Conservation (phyloP, 2,329 filamentous ascomycete species). For the Diplodia intermedia region DNA sequence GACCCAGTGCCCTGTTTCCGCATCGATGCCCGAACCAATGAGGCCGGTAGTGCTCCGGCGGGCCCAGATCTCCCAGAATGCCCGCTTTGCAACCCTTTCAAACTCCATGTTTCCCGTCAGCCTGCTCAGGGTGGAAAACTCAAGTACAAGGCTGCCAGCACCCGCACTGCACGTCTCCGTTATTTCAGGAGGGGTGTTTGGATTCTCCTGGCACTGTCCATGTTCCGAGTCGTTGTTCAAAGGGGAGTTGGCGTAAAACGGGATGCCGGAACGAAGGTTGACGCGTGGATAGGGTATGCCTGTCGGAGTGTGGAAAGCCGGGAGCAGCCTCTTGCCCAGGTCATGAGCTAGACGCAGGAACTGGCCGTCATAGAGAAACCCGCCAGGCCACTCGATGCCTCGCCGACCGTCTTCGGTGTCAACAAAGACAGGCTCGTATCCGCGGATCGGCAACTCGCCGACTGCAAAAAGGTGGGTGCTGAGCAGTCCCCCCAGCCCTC, state of each 20-base stretch:
- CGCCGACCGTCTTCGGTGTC: slow-evolving; percentile 43
- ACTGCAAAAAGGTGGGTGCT: slow-evolving; percentile 94
- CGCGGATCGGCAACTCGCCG: slow-evolving; percentile 84
- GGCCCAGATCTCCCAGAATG: slow-evolving; percentile 98
- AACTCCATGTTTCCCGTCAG: slow-evolving; percentile 87
- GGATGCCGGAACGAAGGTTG: slow-evolving; percentile 87
- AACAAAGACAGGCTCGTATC: slow-evolving; percentile 66
- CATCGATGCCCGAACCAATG: slow-evolving; percentile 90
- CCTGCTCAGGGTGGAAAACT: slow-evolving; percentile 89
- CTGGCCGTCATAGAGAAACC: slow-evolving; percentile 86
- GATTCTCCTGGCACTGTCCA: slow-evolving; percentile 55
- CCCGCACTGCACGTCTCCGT: slow-evolving; percentile 97
- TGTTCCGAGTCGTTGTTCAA: slow-evolving; percentile 66
- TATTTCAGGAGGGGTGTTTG: slow-evolving; percentile 67
- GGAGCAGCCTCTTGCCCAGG: slow-evolving; percentile 80
- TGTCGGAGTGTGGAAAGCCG: slow-evolving; percentile 89
- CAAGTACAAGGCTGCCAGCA: slow-evolving; percentile 91
- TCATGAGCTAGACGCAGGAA: slow-evolving; percentile 88
- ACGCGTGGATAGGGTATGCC: slow-evolving; percentile 95
- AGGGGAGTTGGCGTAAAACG: slow-evolving; percentile 88
- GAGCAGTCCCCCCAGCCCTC: slow-evolving; percentile 86
- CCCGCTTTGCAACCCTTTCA: slow-evolving; percentile 85
- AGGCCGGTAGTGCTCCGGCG: slow-evolving; percentile 83
- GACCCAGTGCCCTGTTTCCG: slow-evolving; percentile 89
- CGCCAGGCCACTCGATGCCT: slow-evolving; percentile 74